Conservation (phyloP, 2,329 filamentous ascomycete species). For the Coniochaeta sp. region DNA sequence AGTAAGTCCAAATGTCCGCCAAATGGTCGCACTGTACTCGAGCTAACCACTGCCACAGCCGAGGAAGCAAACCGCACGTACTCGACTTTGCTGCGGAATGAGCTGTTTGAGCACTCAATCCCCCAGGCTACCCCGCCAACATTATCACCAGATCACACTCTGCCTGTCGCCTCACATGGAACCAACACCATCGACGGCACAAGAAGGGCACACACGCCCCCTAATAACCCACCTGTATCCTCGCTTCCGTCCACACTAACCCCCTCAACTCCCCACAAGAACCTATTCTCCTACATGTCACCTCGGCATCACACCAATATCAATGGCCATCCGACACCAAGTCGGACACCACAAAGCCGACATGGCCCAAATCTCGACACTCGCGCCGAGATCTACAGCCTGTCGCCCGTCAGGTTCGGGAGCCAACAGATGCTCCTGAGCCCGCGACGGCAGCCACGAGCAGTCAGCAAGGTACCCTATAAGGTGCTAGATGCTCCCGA, state of each 20-base stretch:
- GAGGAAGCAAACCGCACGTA: conserved; percentile 95
- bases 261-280: conserved; percentile 94
- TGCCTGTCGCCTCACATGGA: conserved; percentile 41
- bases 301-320: conserved; percentile 61
- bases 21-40: neutral
- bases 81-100: conserved; percentile 77
- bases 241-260: conserved; percentile 70
- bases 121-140: conserved; percentile 68
- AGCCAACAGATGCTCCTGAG: conserved; percentile 92
- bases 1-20: conserved; percentile 47
- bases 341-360: conserved; percentile 80
- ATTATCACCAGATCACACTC: conserved; percentile 50
- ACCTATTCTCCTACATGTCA: conserved; percentile 87
- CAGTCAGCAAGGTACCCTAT: conserved; percentile 93
- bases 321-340: conserved; percentile 79
- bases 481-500: conserved; percentile 97
- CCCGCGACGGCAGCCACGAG: conserved; percentile 78
- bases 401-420: conserved; percentile 87
- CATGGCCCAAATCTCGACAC: conserved; percentile 86
- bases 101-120: conserved; percentile 86
- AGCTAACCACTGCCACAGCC: conserved; percentile 37
- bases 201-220: conserved; percentile 74
- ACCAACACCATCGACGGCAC: conserved; percentile 56
- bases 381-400: conserved; percentile 85
- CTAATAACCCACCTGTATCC: conserved; percentile 53